phyloP scores from a whole-genome alignment of 1,284 basidiomycete genomes.

The Melampsora americana region DNA sequence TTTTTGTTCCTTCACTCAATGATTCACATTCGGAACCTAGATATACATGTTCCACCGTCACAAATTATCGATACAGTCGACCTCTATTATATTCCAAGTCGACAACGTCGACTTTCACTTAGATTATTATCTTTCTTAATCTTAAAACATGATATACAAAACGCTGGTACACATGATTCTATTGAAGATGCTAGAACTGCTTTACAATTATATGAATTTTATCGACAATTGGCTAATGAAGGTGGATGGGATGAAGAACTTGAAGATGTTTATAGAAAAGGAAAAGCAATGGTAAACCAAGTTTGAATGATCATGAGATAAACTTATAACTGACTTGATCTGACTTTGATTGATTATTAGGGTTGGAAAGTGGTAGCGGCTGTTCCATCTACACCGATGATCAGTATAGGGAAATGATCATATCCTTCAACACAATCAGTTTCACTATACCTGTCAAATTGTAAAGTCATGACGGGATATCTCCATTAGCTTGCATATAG shows the following conservation, averaged over 20 bases:
- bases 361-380: no score
- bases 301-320: no score
- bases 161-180: conserved; percentile 81
- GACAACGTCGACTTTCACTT: conserved; percentile 81
- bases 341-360: no score
- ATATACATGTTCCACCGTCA: conserved; percentile 89
- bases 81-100: conserved; percentile 76
- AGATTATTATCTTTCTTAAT: conserved; percentile 92
- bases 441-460: no score
- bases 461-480: no score
- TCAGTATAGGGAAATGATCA: no score
- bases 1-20: conserved; percentile 7
- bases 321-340: no score
- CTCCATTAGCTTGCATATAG: no score
- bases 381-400: no score
- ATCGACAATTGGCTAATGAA: conserved; percentile 71
- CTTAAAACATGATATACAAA: conserved; percentile 84
- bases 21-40: conserved; percentile 56
- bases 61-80: conserved; percentile 97
- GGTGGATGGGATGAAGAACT: conserved; percentile 81
- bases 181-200: conserved; percentile 87
- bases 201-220: conserved; percentile 78
- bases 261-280: conserved; percentile 65
- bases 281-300: conserved; percentile 50
- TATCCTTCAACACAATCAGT: no score